Evolutionary conservation across 2,329 filamentous ascomycete species (phyloP).

Genomic region (Colletotrichum sp.): DNA sequence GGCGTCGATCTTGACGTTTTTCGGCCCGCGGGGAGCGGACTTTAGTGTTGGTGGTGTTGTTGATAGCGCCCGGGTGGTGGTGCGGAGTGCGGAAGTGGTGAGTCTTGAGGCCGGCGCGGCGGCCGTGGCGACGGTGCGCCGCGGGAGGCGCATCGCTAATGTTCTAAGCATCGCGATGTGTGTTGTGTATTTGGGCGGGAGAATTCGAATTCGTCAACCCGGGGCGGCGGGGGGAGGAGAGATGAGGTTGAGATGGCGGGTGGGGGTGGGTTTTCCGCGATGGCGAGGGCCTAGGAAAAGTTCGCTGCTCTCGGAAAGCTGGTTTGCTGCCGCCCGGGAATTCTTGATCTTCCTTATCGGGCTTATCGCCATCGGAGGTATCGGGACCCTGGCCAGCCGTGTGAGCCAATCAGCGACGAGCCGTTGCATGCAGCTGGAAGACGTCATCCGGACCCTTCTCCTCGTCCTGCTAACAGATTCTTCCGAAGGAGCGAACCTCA

Average conservation of each 20-base stretch:
- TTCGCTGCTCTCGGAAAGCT: conserved; percentile 1
- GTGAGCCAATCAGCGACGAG: not conserved
- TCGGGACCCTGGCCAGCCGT: not conserved
- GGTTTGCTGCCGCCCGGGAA: not conserved
- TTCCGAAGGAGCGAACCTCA: not conserved
- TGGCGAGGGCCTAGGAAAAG: conserved; percentile 7
- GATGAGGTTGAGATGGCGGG: not conserved
- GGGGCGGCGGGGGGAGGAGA: not conserved
- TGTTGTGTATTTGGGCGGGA: not conserved
- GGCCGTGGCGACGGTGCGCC: not conserved
- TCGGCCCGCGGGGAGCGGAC: not conserved
- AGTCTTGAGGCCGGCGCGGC: not conserved
- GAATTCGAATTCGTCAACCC: not conserved
- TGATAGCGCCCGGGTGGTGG: conserved; percentile 1
- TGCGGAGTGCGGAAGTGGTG: not conserved
- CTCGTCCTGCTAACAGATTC: not conserved
- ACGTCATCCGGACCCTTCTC: conserved; percentile 6
- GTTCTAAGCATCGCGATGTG: conserved; percentile 18
- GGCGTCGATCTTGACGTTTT: conserved; percentile 5
- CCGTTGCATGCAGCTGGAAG: not conserved
- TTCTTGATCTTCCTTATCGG: conserved; percentile 7
- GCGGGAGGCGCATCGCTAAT: conserved; percentile 21
- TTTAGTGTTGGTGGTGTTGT: not conserved
- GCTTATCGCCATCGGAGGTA: conserved; percentile 8
- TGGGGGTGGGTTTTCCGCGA: not conserved